Evolutionary conservation across 2,329 filamentous ascomycete species (phyloP).

Genomic region (Rhynchosporium secalis): DNA sequence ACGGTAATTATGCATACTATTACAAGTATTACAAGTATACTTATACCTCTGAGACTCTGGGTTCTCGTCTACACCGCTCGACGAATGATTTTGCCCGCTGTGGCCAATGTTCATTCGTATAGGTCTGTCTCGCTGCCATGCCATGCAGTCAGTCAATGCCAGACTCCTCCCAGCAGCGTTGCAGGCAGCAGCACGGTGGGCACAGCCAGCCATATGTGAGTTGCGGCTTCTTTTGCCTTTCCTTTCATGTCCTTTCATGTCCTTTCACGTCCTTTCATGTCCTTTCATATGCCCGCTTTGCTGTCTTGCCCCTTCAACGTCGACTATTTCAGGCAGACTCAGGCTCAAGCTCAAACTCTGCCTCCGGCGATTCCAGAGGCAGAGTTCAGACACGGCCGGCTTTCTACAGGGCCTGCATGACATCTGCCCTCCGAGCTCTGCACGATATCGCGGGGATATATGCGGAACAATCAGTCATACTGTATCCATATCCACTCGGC

Average conservation of each 20-base stretch:
- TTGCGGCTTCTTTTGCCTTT: no score
- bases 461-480: neutral
- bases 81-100: conserved; percentile 29
- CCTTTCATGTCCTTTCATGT: neutral
- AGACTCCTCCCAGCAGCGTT: conserved; percentile 9
- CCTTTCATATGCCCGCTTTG: conserved; percentile 3
- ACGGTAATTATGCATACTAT: no score
- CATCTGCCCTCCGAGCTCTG: conserved; percentile 8
- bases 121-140: conserved; percentile 33
- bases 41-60: conserved; percentile 26
- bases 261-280: conserved; percentile 2
- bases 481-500: neutral
- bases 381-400: conserved; percentile 16
- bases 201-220: neutral
- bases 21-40: neutral
- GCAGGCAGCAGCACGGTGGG: conserved; percentile 6
- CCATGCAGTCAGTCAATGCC: neutral
- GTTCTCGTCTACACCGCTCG: conserved; percentile 24
- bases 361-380: conserved; percentile 32
- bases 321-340: neutral
- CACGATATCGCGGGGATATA: conserved; percentile 18
- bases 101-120: conserved; percentile 27
- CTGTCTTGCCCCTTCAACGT: neutral
- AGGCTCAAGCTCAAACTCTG: conserved; percentile 16
- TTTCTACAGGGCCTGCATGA: conserved; percentile 14